Percentiles rank a stretch among this genome's conserved stretches.
These are phyloP conservation scores for Ambrosia artemisiifolia DNA, from an alignment of 129 eudicot species.

Conservation along the genomic window DNA sequence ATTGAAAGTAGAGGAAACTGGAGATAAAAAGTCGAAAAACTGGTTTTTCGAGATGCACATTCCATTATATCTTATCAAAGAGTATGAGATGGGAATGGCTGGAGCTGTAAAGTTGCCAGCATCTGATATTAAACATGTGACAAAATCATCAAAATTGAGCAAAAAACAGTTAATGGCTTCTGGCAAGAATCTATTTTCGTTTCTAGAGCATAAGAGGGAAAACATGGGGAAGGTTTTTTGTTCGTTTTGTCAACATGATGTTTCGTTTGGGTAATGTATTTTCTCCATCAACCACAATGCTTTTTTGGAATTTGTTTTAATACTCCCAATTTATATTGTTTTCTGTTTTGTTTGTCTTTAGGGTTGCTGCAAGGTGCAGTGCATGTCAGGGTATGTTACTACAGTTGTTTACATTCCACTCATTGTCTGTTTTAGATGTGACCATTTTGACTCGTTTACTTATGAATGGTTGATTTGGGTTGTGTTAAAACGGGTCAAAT, in stretches of 20 bases:
- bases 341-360: slow-evolving; percentile 35
- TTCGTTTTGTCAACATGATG: slow-evolving; percentile 65
- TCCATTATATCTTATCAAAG: slow-evolving; percentile 86
- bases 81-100: slow-evolving; percentile 51
- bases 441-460: neutral
- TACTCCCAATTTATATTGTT: slow-evolving; percentile 14
- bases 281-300: neutral
- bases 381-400: slow-evolving; percentile 69
- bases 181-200: slow-evolving; percentile 52
- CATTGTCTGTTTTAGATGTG: neutral
- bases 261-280: slow-evolving; percentile 55
- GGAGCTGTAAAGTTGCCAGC: slow-evolving; percentile 11
- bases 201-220: slow-evolving; percentile 58
- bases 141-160: slow-evolving; percentile 36
- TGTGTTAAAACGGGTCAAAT: neutral
- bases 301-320: slow-evolving; percentile 7
- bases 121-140: slow-evolving; percentile 32
- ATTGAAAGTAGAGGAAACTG: slow-evolving; percentile 54
- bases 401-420: neutral
- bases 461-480: neutral
- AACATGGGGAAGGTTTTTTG: slow-evolving; percentile 43
- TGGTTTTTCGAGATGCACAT: slow-evolving; percentile 78
- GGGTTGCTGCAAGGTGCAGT: slow-evolving; percentile 76
- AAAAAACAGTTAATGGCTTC: slow-evolving; percentile 59
- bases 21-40: slow-evolving; percentile 60